Conservation (phyloP, 345 rosid genomes). For the Syzygium oleosum region DNA sequence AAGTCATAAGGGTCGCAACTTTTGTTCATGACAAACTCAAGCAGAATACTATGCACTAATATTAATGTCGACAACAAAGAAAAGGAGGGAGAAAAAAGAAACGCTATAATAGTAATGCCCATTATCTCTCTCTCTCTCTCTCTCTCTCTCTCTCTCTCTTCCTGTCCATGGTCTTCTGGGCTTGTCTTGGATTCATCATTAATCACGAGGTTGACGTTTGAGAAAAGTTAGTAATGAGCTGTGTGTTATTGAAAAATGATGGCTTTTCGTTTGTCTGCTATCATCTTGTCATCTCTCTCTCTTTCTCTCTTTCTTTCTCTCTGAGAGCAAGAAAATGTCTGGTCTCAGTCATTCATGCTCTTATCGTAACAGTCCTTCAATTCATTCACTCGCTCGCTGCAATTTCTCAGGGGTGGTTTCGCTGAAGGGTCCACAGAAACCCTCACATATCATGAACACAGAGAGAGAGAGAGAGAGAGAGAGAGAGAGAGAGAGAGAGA, state of each 20-base stretch:
- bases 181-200: constrained; percentile 23
- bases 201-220: constrained; percentile 59
- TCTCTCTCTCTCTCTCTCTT: neutral
- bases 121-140: neutral
- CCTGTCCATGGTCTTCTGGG: neutral
- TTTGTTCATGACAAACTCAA: neutral
- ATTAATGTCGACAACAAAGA: neutral
- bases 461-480: neutral
- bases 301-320: constrained; percentile 11
- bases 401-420: constrained; percentile 29
- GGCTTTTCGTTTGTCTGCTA: constrained; percentile 42
- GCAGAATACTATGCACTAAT: neutral
- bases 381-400: constrained; percentile 21
- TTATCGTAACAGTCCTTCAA: constrained; percentile 19
- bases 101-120: neutral
- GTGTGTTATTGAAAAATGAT: constrained; percentile 80
- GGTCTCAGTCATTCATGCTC: constrained; percentile 2
- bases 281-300: constrained; percentile 5
- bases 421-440: neutral
- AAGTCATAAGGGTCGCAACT: neutral
- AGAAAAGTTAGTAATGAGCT: constrained; percentile 13
- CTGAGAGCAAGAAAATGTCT: constrained; percentile 20
- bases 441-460: neutral
- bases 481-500: neutral
- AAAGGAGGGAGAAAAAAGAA: neutral